These are phyloP conservation scores for Lojkania enalia DNA, from an alignment of 2,329 filamentous ascomycete species.

Conservation along the genomic window DNA sequence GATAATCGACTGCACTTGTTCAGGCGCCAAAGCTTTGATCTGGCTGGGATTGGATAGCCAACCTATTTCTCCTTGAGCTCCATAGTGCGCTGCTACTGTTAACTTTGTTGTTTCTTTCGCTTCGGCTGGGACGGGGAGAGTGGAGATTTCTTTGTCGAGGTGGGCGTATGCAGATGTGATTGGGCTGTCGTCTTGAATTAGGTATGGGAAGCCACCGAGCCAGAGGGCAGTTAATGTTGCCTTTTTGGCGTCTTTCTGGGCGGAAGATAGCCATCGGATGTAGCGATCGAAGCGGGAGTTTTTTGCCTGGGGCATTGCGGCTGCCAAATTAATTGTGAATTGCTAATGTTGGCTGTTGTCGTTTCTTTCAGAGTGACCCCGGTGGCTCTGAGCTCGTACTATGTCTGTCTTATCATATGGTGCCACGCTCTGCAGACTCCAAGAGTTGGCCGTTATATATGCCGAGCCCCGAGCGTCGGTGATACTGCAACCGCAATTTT, in stretches of 20 bases:
- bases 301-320: neutral
- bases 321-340: neutral
- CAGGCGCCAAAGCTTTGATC: constrained; percentile 7
- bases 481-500: neutral
- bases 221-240: neutral
- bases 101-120: constrained; percentile 6
- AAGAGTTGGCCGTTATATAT: neutral
- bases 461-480: neutral
- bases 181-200: constrained; percentile 6
- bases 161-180: constrained; percentile 4
- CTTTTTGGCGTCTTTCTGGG: constrained; percentile 5
- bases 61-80: constrained; percentile 3
- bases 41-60: constrained; percentile 7
- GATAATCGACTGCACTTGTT: constrained; percentile 8
- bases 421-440: neutral
- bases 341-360: neutral
- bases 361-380: neutral
- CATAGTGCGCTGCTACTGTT: constrained; percentile 7
- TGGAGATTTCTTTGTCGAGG: constrained; percentile 4
- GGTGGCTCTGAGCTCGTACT: neutral
- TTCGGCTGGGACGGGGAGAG: constrained; percentile 6
- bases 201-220: constrained; percentile 8
- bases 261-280: constrained; percentile 5
- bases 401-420: neutral
- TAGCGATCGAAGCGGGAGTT: neutral